These are phyloP conservation scores for Hymenoscyphus albidus DNA, from an alignment of 2,329 filamentous ascomycete genomes.

Conservation along the genomic window DNA sequence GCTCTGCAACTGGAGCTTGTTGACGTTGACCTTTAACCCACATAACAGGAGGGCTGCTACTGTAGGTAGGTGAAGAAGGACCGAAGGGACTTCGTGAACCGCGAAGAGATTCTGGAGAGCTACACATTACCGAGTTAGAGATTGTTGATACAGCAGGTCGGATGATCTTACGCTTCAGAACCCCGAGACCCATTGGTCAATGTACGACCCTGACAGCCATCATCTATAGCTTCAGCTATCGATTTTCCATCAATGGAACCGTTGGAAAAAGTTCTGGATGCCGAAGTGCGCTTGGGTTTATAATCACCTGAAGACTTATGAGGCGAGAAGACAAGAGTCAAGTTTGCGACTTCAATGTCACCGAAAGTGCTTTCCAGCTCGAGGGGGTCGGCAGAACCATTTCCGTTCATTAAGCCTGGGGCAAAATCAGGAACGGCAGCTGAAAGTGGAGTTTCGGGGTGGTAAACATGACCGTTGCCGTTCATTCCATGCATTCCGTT, in stretches of 20 bases:
- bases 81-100: slow-evolving; percentile 29
- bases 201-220: slow-evolving; percentile 37
- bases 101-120: slow-evolving; percentile 28
- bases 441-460: slow-evolving; percentile 51
- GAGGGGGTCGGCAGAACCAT: slow-evolving; percentile 26
- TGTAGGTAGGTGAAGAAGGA: slow-evolving; percentile 25
- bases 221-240: slow-evolving; percentile 45
- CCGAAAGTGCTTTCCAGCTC: slow-evolving; percentile 43
- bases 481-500: slow-evolving; percentile 35
- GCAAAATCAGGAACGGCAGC: slow-evolving; percentile 60
- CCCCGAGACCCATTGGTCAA: slow-evolving; percentile 38
- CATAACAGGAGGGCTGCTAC: slow-evolving; percentile 35
- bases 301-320: slow-evolving; percentile 36
- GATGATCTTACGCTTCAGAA: slow-evolving; percentile 35
- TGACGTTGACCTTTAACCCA: slow-evolving; percentile 37
- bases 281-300: slow-evolving; percentile 37
- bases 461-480: slow-evolving; percentile 40
- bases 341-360: slow-evolving; percentile 48
- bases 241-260: slow-evolving; percentile 51
- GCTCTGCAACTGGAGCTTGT: slow-evolving; percentile 34
- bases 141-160: neutral
- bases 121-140: slow-evolving; percentile 15
- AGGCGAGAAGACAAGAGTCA: slow-evolving; percentile 49
- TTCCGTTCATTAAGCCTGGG: slow-evolving; percentile 24
- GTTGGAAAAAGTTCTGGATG: slow-evolving; percentile 51